These are phyloP conservation scores for Boletus coccyginus DNA, from an alignment of 768 basidiomycete species.

Conservation along the genomic window DNA sequence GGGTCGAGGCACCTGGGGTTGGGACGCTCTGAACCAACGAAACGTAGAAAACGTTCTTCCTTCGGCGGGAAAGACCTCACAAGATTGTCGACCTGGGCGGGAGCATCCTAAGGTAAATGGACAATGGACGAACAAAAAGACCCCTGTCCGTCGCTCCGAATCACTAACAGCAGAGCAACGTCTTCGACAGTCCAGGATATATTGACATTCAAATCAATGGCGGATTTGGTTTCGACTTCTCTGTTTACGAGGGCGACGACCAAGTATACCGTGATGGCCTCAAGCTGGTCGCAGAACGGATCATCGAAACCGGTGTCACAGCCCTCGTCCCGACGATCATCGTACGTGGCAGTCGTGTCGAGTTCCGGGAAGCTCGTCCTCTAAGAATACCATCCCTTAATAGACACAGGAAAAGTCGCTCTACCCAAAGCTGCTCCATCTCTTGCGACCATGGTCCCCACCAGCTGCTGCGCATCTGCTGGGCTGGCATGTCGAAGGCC, in stretches of 20 bases:
- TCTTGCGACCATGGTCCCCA: slow-evolving; percentile 67
- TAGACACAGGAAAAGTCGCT: slow-evolving; percentile 78
- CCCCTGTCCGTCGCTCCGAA: neutral
- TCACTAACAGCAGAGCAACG: slow-evolving; percentile 9
- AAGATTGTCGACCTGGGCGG: slow-evolving; percentile 68
- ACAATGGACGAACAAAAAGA: neutral
- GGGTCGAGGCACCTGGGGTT: slow-evolving; percentile 2
- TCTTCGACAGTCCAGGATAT: slow-evolving; percentile 64
- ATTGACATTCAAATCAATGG: slow-evolving; percentile 92
- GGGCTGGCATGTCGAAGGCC: slow-evolving; percentile 91
- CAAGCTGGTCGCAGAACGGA: slow-evolving; percentile 66
- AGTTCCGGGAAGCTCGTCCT: too few relatives aligned
- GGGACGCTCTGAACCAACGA: neutral
- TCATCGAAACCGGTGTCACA: slow-evolving; percentile 86
- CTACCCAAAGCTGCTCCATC: slow-evolving; percentile 65
- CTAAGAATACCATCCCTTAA: neutral
- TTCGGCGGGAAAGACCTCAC: slow-evolving; percentile 57
- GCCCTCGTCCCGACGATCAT: slow-evolving; percentile 71
- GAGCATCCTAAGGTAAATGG: slow-evolving; percentile 65
- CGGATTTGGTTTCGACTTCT: slow-evolving; percentile 85
- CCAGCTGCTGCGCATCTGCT: slow-evolving; percentile 67
- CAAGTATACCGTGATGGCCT: slow-evolving; percentile 66
- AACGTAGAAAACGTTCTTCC: slow-evolving; percentile 63
- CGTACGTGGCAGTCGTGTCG: slow-evolving; percentile 38
- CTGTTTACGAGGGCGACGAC: slow-evolving; percentile 72